These are phyloP conservation scores for Aureobasidium vineae DNA, from an alignment of 2,329 filamentous ascomycete genomes.

Conservation along the genomic window DNA sequence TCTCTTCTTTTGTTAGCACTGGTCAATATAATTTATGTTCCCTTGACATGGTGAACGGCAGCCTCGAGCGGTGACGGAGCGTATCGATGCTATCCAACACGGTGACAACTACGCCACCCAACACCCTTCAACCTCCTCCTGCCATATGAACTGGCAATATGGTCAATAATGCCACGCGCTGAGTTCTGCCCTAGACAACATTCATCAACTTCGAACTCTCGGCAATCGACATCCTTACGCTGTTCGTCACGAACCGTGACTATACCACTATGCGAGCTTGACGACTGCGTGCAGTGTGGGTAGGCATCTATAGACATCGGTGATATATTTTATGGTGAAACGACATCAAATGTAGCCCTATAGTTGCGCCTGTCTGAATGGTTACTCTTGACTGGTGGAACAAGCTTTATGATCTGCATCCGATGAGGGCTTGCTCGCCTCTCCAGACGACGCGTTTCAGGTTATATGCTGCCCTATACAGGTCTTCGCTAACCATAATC, in stretches of 20 bases:
- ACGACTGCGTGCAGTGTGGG: neutral
- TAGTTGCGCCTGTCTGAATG: neutral
- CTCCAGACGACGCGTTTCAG: slow-evolving; percentile 12
- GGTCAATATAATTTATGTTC: neutral
- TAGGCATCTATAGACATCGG: neutral
- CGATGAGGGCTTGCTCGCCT: neutral
- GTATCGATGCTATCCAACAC: neutral
- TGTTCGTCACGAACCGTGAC: neutral
- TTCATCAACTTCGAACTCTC: neutral
- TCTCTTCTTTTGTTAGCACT: neutral
- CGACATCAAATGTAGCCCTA: neutral
- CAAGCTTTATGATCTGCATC: neutral
- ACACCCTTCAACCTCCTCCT: too few relatives aligned
- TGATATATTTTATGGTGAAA: neutral
- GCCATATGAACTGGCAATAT: neutral
- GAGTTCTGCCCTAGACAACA: too few relatives aligned
- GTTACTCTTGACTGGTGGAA: neutral
- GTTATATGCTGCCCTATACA: slow-evolving; percentile 5
- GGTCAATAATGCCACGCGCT: neutral
- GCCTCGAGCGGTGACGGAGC: neutral
- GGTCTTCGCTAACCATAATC: neutral
- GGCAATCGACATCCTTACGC: neutral
- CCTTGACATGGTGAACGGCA: too few relatives aligned
- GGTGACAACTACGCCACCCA: too few relatives aligned
- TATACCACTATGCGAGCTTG: neutral